These are phyloP conservation scores for Recurvomyces mirabilis DNA, from an alignment of 495 filamentous ascomycete genomes.

Conservation along the genomic window DNA sequence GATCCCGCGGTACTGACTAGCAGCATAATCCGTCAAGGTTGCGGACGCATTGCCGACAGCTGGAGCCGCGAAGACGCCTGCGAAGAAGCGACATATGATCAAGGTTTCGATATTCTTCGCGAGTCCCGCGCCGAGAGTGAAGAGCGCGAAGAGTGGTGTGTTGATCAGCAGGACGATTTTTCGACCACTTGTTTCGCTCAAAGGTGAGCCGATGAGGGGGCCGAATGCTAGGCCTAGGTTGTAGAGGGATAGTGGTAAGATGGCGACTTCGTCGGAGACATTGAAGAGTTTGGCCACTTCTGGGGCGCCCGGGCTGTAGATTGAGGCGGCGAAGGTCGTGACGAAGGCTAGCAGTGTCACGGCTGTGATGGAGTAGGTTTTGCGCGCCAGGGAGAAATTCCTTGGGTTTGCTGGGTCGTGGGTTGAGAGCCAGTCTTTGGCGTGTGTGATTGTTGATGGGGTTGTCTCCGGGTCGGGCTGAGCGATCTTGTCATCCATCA, in stretches of 20 bases:
- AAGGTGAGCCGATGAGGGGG: conserved; percentile 21
- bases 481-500: too few relatives aligned
- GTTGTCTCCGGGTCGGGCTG: too few relatives aligned
- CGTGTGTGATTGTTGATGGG: not conserved
- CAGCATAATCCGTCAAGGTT: conserved; percentile 38
- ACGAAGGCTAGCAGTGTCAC: conserved; percentile 19
- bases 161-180: conserved; percentile 20
- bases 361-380: conserved; percentile 23
- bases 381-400: conserved; percentile 29
- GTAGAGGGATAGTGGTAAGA: conserved; percentile 23
- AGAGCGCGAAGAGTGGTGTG: conserved; percentile 21
- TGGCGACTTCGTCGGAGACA: conserved; percentile 20
- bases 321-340: conserved; percentile 23
- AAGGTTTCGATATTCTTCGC: conserved; percentile 15
- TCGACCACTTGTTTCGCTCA: conserved; percentile 24
- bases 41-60: conserved; percentile 36
- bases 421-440: conserved; percentile 27
- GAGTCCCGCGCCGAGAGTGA: conserved; percentile 25
- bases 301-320: conserved; percentile 23
- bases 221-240: conserved; percentile 23
- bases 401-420: conserved; percentile 34
- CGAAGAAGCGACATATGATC: conserved; percentile 22
- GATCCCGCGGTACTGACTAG: conserved; percentile 27
- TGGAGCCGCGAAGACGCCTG: conserved; percentile 26
- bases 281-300: conserved; percentile 14